Percentiles rank a stretch among this genome's conserved stretches.
Evolutionary conservation across 2,329 filamentous ascomycete genomes (phyloP).

Genomic region (Pseudogymnoascus sp.): DNA sequence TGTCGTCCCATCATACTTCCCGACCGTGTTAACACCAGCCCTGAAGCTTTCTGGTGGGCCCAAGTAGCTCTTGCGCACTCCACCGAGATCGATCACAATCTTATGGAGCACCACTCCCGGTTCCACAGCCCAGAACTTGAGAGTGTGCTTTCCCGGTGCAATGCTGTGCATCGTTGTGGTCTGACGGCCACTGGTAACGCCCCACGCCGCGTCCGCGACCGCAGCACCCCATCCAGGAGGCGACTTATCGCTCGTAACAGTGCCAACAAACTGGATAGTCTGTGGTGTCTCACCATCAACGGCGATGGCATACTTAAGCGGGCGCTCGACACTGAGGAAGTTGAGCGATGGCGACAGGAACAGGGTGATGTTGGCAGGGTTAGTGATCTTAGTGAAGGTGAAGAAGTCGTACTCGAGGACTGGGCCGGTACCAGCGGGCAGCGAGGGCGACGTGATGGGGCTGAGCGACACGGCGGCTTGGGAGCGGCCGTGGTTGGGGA

Average conservation of each 20-base stretch:
- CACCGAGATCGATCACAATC: constrained; percentile 34
- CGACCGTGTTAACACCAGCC: constrained; percentile 11
- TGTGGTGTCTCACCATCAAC: constrained; percentile 33
- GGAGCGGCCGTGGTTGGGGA: constrained; percentile 49
- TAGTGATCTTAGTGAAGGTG: constrained; percentile 34
- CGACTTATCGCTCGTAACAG: constrained; percentile 18
- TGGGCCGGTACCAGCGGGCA: constrained; percentile 41
- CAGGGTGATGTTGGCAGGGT: constrained; percentile 37
- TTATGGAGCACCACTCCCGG: constrained; percentile 33
- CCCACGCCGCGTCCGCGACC: constrained; percentile 20
- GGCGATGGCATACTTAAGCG: constrained; percentile 43
- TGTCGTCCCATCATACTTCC: neutral
- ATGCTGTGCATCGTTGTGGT: constrained; percentile 23
- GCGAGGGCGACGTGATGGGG: constrained; percentile 42
- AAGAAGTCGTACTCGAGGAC: constrained; percentile 54
- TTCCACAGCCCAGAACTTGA: constrained; percentile 31
- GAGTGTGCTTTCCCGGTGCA: constrained; percentile 20
- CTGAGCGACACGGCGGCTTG: constrained; percentile 48
- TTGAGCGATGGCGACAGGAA: constrained; percentile 46
- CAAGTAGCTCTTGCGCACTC: constrained; percentile 32
- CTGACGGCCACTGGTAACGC: constrained; percentile 17
- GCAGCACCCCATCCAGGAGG: constrained; percentile 17
- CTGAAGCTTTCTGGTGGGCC: constrained; percentile 33
- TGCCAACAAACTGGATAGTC: constrained; percentile 27
- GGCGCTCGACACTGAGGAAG: constrained; percentile 40